Conservation (phyloP, 2,329 filamentous ascomycete genomes). For the Ophiosphaerella korrae region DNA sequence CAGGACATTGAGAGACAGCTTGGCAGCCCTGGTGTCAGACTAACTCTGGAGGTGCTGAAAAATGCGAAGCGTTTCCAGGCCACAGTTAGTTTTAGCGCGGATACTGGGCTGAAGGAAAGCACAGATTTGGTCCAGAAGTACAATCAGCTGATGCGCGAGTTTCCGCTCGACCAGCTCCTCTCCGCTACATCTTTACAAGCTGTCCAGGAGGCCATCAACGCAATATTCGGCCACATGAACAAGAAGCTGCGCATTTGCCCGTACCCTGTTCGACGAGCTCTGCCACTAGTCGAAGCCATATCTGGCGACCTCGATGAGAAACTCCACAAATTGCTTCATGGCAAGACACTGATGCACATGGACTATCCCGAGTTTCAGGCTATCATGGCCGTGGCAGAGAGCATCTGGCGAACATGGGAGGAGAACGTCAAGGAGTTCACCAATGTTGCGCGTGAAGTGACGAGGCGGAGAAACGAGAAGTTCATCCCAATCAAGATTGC, state of each 20-base stretch:
- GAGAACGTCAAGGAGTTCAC: constrained; percentile 97
- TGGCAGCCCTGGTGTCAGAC: constrained; percentile 80
- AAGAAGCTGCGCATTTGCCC: constrained; percentile 97
- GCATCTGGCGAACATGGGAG: constrained; percentile 92
- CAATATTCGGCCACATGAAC: constrained; percentile 94
- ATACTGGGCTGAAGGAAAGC: constrained; percentile 94
- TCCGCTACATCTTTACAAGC: constrained; percentile 89
- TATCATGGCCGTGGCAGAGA: constrained; percentile 81
- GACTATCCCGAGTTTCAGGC: constrained; percentile 88
- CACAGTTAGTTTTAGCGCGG: constrained; percentile 93
- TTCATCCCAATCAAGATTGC: constrained; percentile 98
- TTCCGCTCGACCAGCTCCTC: constrained; percentile 90
- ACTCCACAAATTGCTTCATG: constrained; percentile 83
- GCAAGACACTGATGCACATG: constrained; percentile 86
- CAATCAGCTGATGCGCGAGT: constrained; percentile 98
- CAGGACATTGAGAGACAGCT: constrained; percentile 91
- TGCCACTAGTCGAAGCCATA: constrained; percentile 95
- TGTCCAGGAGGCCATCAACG: constrained; percentile 82
- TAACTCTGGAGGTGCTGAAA: constrained; percentile 94
- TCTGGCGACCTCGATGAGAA: constrained; percentile 89
- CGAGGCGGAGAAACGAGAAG: constrained; percentile 89
- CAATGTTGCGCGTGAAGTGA: constrained; percentile 94
- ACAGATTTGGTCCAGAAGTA: constrained; percentile 98
- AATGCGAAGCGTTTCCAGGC: constrained; percentile 98
- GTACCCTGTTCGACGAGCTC: constrained; percentile 88